Conservation (phyloP, 768 basidiomycete genomes). For the Stropharia rugosoannulata region DNA sequence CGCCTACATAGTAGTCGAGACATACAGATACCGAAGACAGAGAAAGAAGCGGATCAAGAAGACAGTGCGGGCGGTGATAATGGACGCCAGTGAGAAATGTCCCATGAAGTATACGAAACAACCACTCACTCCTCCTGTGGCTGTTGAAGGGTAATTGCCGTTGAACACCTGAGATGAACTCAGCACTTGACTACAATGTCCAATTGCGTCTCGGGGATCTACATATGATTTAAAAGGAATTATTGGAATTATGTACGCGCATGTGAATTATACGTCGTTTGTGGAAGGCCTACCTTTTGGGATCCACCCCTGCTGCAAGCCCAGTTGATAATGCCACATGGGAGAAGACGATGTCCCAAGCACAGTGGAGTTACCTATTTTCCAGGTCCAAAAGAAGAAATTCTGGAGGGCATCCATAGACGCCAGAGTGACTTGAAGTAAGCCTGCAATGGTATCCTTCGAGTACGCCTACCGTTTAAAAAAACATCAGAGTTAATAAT, state of each 20-base stretch:
- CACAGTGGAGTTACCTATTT: conserved; percentile 80
- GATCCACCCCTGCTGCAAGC: conserved; percentile 85
- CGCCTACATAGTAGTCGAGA: conserved; percentile 23
- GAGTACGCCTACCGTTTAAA: conserved; percentile 47
- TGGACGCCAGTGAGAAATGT: not conserved
- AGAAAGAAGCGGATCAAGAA: conserved; percentile 8
- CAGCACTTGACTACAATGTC: conserved; percentile 40
- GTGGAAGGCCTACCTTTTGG: conserved; percentile 53
- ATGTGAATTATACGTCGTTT: conserved; percentile 16
- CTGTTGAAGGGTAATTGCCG: conserved; percentile 58
- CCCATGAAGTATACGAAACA: not conserved
- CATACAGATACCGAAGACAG: not conserved
- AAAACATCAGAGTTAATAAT: conserved; percentile 8
- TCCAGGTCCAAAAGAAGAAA: conserved; percentile 98
- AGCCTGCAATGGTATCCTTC: conserved; percentile 50
- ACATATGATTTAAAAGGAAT: not conserved
- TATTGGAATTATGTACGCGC: not conserved
- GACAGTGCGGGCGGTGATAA: not conserved
- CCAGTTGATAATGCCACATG: conserved; percentile 87
- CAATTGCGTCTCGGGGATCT: conserved; percentile 49
- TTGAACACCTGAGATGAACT: conserved; percentile 43
- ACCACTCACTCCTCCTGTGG: conserved; percentile 60
- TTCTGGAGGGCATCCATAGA: conserved; percentile 92
- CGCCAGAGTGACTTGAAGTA: conserved; percentile 68
- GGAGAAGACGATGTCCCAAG: conserved; percentile 69